Evolutionary conservation across 176 grass and related monocot species (phyloP), one percentile per base, ranked within the genome.

Genomic region (Triticum timopheevii): DNA sequence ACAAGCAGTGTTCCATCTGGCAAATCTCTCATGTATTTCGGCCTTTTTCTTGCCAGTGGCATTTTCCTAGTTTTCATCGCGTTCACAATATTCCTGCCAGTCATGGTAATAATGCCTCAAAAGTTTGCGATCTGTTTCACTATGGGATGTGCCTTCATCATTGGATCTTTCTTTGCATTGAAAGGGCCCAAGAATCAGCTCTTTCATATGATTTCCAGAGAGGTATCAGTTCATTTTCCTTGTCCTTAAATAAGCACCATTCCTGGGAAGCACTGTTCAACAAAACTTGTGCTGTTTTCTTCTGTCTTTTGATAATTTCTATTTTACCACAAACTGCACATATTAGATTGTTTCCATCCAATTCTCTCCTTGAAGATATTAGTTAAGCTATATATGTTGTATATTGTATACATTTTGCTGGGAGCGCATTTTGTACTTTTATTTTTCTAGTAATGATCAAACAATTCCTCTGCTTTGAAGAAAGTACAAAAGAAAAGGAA

Each of bases 111-210:
- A 90, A 86, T 94, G 88, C 97, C 97, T 36, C 97, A 98, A 80
- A 98, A 98, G 71, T 98, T 98, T 38, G 97, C 94, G 0, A 96
- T 94, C 28, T 96, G 97, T 92, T 98, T 98, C 87, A 98, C 97
- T 0, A 66, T 84, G 86, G 94, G 97, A 31, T 96, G 93, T 86
- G 93, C 90, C 56, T 90, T 88, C 70, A 96, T 98, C 88, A 90
- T 98, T 16, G 97, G 94, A 84, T 98, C 97, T 44, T 98, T 98
- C 89, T 96, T 98, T 82, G 93, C 97, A 7, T 83, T 98, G 52
- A 98, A 98, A 93, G 97, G 93, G 6, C 92, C 92, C 23, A 96
- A 85, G 65, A 96, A 94, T 91, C 97, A 98, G 85, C 82, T 98
- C 6, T 79, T 69, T 77, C 97, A 98, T 86, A 98, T 98, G 97